These are phyloP conservation scores for Cyclocybe aegerita DNA, from an alignment of 768 basidiomycete genomes.

Conservation along the genomic window DNA sequence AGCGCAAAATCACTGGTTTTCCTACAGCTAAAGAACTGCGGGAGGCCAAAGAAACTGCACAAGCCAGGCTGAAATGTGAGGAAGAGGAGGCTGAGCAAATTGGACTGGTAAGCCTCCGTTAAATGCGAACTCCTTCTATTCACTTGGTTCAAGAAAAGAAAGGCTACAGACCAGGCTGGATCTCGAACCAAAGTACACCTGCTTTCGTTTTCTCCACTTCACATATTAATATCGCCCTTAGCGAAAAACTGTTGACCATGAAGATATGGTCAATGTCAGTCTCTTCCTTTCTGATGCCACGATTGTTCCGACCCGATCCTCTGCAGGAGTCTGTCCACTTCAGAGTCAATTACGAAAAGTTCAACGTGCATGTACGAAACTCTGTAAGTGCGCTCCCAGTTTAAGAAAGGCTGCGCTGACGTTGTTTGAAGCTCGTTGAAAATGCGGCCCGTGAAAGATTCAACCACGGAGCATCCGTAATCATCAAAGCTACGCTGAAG, in stretches of 20 bases:
- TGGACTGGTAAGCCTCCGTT: conserved; percentile 58
- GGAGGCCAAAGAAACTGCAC: conserved; percentile 67
- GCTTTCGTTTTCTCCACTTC: not conserved
- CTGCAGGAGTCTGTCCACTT: conserved; percentile 71
- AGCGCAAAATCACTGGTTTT: conserved; percentile 68
- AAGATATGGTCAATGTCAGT: conserved; percentile 68
- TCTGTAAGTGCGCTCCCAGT: conserved; percentile 40
- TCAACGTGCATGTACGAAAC: conserved; percentile 86
- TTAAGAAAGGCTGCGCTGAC: conserved; percentile 7
- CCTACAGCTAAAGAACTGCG: conserved; percentile 80
- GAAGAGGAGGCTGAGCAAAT: conserved; percentile 74
- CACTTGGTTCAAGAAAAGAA: conserved; percentile 56
- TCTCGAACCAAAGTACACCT: conserved; percentile 51
- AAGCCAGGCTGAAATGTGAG: conserved; percentile 61
- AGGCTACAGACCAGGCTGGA: conserved; percentile 46
- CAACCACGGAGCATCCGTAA: conserved; percentile 70
- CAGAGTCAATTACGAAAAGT: conserved; percentile 86
- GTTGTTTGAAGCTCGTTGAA: conserved; percentile 65
- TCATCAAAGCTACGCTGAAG: conserved; percentile 71
- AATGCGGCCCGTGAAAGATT: conserved; percentile 76
- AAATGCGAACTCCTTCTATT: conserved; percentile 15
- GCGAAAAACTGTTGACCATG: conserved; percentile 53
- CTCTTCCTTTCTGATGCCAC: conserved; percentile 1
- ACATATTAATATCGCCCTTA: conserved; percentile 9
- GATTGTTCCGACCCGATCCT: conserved; percentile 9